Evolutionary conservation across 108 stramenopile species (phyloP).

Genomic region (Nitzschia palea): DNA sequence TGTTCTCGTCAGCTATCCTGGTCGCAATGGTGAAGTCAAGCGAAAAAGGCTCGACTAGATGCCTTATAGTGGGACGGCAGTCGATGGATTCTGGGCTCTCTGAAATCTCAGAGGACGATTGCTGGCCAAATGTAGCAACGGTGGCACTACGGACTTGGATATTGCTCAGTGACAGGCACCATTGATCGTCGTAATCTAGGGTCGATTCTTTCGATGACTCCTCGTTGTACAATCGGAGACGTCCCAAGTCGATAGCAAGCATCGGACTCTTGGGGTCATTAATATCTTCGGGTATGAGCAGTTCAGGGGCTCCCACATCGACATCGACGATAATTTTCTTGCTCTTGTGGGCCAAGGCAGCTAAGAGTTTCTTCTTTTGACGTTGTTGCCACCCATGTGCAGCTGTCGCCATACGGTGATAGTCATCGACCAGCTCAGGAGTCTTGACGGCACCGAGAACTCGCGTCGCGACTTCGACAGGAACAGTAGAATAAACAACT

Average conservation of each 20-base stretch:
- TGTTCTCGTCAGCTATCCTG: constrained; percentile 25
- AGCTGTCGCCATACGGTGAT: constrained; percentile 46
- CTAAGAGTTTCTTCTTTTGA: constrained; percentile 48
- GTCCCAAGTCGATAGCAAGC: constrained; percentile 64
- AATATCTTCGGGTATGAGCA: constrained; percentile 65
- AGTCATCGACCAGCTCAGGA: constrained; percentile 60
- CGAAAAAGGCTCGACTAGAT: constrained; percentile 71
- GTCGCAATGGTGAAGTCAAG: constrained; percentile 54
- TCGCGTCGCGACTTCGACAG: constrained; percentile 55
- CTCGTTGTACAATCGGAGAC: constrained; percentile 44
- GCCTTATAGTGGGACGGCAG: not conserved
- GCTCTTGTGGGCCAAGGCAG: constrained; percentile 55
- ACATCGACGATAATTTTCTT: constrained; percentile 59
- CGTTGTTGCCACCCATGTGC: constrained; percentile 47
- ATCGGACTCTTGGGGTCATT: constrained; percentile 35
- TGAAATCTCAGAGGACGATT: not conserved
- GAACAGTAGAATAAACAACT: constrained; percentile 58
- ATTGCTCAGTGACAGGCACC: constrained; percentile 49
- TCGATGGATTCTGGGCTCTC: too few species aligned
- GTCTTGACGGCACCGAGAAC: constrained; percentile 61
- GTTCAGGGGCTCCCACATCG: constrained; percentile 60
- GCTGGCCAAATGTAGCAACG: constrained; percentile 10
- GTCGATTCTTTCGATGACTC: not conserved
- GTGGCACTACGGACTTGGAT: constrained; percentile 47
- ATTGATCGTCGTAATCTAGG: constrained; percentile 48